Evolutionary conservation across 1,139 yeast species (phyloP).

Genomic region (Pichia kudriavzevii): DNA sequence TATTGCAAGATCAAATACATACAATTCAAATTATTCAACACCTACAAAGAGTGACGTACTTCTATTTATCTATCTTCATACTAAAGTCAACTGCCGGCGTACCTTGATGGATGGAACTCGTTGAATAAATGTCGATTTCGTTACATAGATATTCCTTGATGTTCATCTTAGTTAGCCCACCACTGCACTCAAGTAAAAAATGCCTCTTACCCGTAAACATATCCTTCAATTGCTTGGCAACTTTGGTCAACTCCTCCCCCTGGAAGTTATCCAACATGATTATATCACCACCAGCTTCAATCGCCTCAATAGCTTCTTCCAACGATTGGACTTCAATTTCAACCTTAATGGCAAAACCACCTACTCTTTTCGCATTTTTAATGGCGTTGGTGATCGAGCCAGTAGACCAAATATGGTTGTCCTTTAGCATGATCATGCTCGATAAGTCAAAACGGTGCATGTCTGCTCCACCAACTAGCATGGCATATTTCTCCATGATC

Average conservation of each 20-base stretch:
- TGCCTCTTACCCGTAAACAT: conserved; percentile 43
- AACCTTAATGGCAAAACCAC: conserved; percentile 84
- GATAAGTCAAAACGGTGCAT: conserved; percentile 88
- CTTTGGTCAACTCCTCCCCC: conserved; percentile 56
- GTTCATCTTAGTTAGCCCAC: conserved; percentile 74
- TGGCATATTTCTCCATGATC: conserved; percentile 80
- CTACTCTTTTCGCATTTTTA: conserved; percentile 62
- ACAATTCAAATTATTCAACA: too few relatives aligned
- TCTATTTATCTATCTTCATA: conserved; percentile 47
- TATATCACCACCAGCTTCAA: conserved; percentile 90
- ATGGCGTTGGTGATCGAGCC: conserved; percentile 89
- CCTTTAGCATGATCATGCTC: conserved; percentile 94
- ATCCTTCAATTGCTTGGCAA: conserved; percentile 55
- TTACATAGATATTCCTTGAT: conserved; percentile 59
- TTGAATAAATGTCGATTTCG: conserved; percentile 83
- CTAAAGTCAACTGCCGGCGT: conserved; percentile 75
- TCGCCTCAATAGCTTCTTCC: conserved; percentile 84
- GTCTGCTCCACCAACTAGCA: conserved; percentile 94
- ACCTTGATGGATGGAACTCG: conserved; percentile 93
- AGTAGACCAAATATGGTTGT: conserved; percentile 86
- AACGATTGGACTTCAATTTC: conserved; percentile 88
- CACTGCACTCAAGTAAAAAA: conserved; percentile 73
- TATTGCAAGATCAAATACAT: too few relatives aligned
- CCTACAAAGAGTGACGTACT: too few relatives aligned
- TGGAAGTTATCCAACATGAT: conserved; percentile 89